Percentiles rank a stretch among this genome's conserved stretches.
Conservation (phyloP, 164 flowering plant species). For the Aristolochia californica region DNA sequence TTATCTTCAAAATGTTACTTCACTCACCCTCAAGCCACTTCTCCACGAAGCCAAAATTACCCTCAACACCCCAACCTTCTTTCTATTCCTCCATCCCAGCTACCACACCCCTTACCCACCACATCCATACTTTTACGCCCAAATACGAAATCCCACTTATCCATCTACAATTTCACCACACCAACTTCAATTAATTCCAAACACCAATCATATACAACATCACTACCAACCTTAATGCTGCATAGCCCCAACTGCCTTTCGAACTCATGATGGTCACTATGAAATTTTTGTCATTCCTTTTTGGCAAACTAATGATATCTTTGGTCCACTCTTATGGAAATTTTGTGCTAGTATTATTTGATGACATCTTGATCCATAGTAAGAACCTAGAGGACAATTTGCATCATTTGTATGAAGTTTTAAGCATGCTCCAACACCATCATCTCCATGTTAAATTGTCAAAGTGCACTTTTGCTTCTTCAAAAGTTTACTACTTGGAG, state of each 20-base stretch:
- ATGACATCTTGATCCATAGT: conserved; percentile 4
- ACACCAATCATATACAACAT: too few relatives aligned
- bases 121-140: too few relatives aligned
- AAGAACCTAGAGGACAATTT: not conserved
- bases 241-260: not conserved
- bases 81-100: too few relatives aligned
- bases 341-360: conserved; percentile 2
- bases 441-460: not conserved
- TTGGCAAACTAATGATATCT: not conserved
- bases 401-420: not conserved
- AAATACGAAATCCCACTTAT: too few relatives aligned
- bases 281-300: not conserved
- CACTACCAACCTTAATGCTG: too few relatives aligned
- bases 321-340: not conserved
- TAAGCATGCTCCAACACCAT: not conserved
- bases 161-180: too few relatives aligned
- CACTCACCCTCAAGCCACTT: too few relatives aligned
- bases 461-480: not conserved
- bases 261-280: conserved; percentile 1
- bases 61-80: too few relatives aligned
- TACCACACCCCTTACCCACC: too few relatives aligned
- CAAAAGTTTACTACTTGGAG: not conserved
- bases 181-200: too few relatives aligned
- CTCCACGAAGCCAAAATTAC: too few relatives aligned
- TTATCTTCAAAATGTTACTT: too few relatives aligned